Evolutionary conservation across 768 basidiomycete genomes (phyloP), one percentile per base, ranked within the genome.

Genomic region (Paxillus ammoniavirescens): DNA sequence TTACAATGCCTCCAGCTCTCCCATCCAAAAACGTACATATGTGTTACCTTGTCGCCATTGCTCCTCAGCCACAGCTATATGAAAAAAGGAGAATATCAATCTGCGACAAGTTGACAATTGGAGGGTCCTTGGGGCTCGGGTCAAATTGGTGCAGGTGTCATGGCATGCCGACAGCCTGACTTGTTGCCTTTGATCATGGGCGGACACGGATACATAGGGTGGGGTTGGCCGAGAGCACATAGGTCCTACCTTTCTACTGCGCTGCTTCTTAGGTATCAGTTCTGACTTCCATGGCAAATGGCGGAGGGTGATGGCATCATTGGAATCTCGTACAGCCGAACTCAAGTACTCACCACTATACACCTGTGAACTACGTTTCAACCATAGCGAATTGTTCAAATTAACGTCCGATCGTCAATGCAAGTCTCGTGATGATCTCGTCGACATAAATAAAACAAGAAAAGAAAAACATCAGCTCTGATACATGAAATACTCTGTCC

Each of bases 401-500:
- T 9, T 12, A 10, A 12, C 33, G 33, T 10, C 10, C 33, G 33
- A 33, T 12, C 33, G 33, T 10, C 33, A 33, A 33, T 33, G 33
- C 3, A 33, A 12, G 8, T 33, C 8, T 33, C 33, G 9, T 33
- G 33, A 9, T 10, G 5, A 28, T 14, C 28, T 18, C 47, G 28
- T 33, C 37, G 10, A 43, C 30, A 14, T 4, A 6, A 33, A 17
- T 28, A 26, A 40, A 42, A 18, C 2, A 30, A n/a, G 21, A 21
- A 21, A 21, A 21, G 21, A 21, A 17, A 21, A 15, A 14, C 5
- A 33, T 65, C 44, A 67, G 18, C 51, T 65, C 47, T 67, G 68
- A 21, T 67, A 69, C 33, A 65, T 8, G 41, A 67, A 60, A 44
- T 67, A 65, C 26, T 67, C 66, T 7, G 66, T 65, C 36, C 66